A percentile compares a stretch with the other conserved stretches of the same genome.
These are phyloP conservation scores for Leptosphaerulina australis DNA, from an alignment of 2,329 filamentous ascomycete genomes.

Conservation along the genomic window DNA sequence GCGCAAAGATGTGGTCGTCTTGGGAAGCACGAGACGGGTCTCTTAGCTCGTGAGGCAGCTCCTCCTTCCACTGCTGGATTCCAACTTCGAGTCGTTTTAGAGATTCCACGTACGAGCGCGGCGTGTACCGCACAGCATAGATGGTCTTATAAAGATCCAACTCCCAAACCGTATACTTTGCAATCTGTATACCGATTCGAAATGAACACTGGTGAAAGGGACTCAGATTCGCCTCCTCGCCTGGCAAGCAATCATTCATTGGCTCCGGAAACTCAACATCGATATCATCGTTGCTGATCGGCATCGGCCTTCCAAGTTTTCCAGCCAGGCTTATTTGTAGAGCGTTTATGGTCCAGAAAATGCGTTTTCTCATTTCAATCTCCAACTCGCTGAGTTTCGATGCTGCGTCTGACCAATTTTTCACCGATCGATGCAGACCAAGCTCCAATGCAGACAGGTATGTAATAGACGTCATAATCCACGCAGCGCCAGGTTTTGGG, in stretches of 20 bases:
- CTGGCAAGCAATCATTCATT: slow-evolving; percentile 72
- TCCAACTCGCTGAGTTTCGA: slow-evolving; percentile 61
- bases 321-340: slow-evolving; percentile 73
- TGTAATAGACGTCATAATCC: slow-evolving; percentile 69
- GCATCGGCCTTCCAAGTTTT: slow-evolving; percentile 78
- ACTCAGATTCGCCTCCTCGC: slow-evolving; percentile 55
- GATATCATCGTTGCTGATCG: slow-evolving; percentile 74
- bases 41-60: slow-evolving; percentile 66
- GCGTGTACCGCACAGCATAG: slow-evolving; percentile 71
- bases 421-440: slow-evolving; percentile 74
- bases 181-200: slow-evolving; percentile 68
- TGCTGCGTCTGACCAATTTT: slow-evolving; percentile 58
- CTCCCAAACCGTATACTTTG: slow-evolving; percentile 69
- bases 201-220: slow-evolving; percentile 67
- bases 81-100: slow-evolving; percentile 70
- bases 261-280: slow-evolving; percentile 77
- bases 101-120: slow-evolving; percentile 66
- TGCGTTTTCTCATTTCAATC: slow-evolving; percentile 76
- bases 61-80: slow-evolving; percentile 66
- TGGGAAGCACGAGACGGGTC: slow-evolving; percentile 53
- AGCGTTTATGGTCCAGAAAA: slow-evolving; percentile 75
- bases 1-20: slow-evolving; percentile 56
- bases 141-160: slow-evolving; percentile 77
- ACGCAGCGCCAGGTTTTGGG: slow-evolving; percentile 77
- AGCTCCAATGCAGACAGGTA: slow-evolving; percentile 74